phyloP scores from a whole-genome alignment of 2,329 filamentous ascomycete genomes.

The Cladobotryum protrusum region DNA sequence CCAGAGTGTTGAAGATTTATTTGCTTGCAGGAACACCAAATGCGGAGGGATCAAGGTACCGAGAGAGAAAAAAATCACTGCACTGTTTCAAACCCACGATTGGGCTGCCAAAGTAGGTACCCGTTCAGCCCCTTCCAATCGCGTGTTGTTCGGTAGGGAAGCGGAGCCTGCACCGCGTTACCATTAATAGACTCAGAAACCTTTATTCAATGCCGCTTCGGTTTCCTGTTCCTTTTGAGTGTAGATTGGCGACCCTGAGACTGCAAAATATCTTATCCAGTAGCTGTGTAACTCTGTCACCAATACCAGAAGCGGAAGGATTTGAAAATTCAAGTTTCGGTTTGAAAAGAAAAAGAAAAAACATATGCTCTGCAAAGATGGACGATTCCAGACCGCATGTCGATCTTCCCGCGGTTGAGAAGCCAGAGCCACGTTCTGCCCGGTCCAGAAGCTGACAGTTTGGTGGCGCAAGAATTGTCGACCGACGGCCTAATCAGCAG shows the following conservation, averaged over 20 bases:
- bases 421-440: neutral
- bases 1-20: neutral
- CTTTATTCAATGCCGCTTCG: neutral
- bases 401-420: neutral
- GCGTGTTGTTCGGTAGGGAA: neutral
- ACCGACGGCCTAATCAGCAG: too few relatives aligned
- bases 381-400: too few relatives aligned
- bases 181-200: too few relatives aligned
- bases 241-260: neutral
- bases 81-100: neutral
- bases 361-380: too few relatives aligned
- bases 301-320: neutral
- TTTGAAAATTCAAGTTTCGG: neutral
- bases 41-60: too few relatives aligned
- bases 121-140: neutral
- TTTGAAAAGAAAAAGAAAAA: neutral
- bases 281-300: neutral
- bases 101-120: too few relatives aligned
- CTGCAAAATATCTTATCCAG: too few relatives aligned
- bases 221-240: neutral
- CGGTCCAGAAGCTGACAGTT: too few relatives aligned
- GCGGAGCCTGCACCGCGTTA: neutral
- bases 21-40: too few relatives aligned
- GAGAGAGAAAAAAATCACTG: neutral
- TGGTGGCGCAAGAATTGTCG: too few relatives aligned